Conservation (phyloP, 2,329 filamentous ascomycete genomes). For the Fusarium buxicola region DNA sequence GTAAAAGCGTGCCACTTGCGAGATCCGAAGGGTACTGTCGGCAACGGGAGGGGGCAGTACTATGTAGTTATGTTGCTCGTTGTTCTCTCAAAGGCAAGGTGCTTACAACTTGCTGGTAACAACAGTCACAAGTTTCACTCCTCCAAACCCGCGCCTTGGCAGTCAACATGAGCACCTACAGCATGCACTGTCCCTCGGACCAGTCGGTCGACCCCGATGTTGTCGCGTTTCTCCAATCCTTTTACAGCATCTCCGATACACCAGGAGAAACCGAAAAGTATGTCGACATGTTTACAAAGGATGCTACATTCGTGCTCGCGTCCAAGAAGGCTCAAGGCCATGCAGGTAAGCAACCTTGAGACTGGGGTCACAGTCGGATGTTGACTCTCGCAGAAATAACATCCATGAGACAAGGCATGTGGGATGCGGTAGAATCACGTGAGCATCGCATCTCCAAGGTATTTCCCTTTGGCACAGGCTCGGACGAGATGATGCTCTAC, state of each 20-base stretch:
- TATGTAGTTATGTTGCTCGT: no score
- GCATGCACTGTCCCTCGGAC: conserved; percentile 26
- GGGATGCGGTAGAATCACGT: conserved; percentile 34
- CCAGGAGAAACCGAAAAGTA: conserved; percentile 32
- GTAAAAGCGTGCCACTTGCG: not conserved
- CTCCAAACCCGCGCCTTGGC: not conserved
- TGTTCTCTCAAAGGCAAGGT: no score
- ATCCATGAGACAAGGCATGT: conserved; percentile 30
- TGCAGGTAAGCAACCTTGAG: not conserved
- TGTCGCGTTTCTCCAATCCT: conserved; percentile 24
- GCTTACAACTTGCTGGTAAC: not conserved
- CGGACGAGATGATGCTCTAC: conserved; percentile 33
- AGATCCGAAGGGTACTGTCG: conserved; percentile 23
- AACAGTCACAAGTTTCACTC: not conserved
- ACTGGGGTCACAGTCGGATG: rapidly evolving
- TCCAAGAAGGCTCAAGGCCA: conserved; percentile 30
- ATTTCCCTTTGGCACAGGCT: conserved; percentile 22
- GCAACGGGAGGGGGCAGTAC: conserved; percentile 36
- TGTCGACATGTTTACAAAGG: conserved; percentile 26
- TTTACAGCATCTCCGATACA: conserved; percentile 31
- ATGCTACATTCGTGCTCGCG: conserved; percentile 31
- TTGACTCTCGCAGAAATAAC: conserved; percentile 28
- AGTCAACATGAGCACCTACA: conserved; percentile 27
- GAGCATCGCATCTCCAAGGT: conserved; percentile 31
- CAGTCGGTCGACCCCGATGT: conserved; percentile 26